Evolutionary conservation across 345 rosid species (phyloP), one percentile per base, ranked within the genome.

Genomic region (Eucalyptus urophylla): DNA sequence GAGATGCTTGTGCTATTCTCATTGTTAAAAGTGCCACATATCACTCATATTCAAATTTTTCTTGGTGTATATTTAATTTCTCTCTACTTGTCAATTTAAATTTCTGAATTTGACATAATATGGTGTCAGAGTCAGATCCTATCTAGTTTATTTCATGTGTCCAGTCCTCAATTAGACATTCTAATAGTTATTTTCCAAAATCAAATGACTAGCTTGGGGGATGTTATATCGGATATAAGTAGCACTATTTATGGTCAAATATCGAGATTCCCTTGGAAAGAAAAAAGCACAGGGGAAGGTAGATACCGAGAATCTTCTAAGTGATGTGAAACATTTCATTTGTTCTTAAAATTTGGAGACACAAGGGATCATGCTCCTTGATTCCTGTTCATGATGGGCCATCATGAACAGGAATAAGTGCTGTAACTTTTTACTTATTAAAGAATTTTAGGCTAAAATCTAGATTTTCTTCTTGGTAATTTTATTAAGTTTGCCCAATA

Each of bases 71-170:
- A 65, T 31, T 65, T 65, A 7, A 65, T 29, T 65, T 65, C 15
- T n/a, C 76, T 65, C 10, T 4, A 65, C n/a, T 14, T 29, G 8
- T 65, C 8, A 29, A 29, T 29, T 65, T 65, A 65, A 65, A 65
- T 7, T 65, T 14, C 3, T 4, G 3, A 14, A 4, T 29, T 14
- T 14, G 10, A 29, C 76, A 65, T 65, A n/a, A n/a, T 14, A 65
- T 6, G 17, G 33, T 13, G 3, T 14, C 37, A 0, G 3, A 65
- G 5, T 14, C 3, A 4, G 10, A 0, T 65, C 2, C 4, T 12
- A 65, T 65, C 21, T 0, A 14, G 0, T 65, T 65, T 29, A 65
- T 65, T n/a, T 65, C 76, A n/a, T 2, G 9, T n/a, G 37, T n/a
- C 9, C 76, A 16, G 0, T 27, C 67, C 31, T 27, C n/a, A 27